Base-by-base conservation (phyloP, 2,329 filamentous ascomycete species). In the Cladosporium phlei region DNA sequence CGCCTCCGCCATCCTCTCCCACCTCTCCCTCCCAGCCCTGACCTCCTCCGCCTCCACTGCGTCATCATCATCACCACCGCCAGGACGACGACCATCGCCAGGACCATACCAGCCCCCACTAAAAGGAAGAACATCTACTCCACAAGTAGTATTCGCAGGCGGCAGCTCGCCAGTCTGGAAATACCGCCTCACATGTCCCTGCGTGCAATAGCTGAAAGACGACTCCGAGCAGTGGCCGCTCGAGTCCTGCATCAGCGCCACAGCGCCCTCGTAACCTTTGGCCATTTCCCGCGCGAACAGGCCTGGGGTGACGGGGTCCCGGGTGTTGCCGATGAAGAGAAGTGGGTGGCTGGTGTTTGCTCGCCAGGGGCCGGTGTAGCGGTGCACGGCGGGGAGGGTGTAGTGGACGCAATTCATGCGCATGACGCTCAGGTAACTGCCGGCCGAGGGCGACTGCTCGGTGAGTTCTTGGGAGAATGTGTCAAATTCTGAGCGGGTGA, bases 361-460 rank as follows among this genome's bases (percentile, higher is more conserved):
- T 25, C 46, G 29, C 50, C 52, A 61, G 8, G 56, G 53, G 4
- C 55, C 55, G 8, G 49, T 52, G 48, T 66, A 72, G 29, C 57
- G 59, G 48, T 65, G 58, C 10, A 53, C 47, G 2, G 70, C 59
- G 4, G 59, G 56, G 33, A 69, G 60, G 10, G 52, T 53, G 65
- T 68, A 72, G 12, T 59, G 57, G 2, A 64, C 54, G 44, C 71
- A 74, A 32, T 59, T 59, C 58, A 70, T 54, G 3, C 52, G 55
- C 2, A 69, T 53, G 27, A 53, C 57, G 2, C 66, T 52, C 69
- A 69, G 71, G 20, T 65, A 57, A 4, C 61, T 60, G n/a, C 67
- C 69, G 2, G 24, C 19, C 5, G 60, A 59, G 0, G 66, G 65
- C 2, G 64, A 67, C 3, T 66, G 52, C 2, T 38, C 46, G 5